phyloP scores from a whole-genome alignment of 306 rosid genomes.

The Cucurbita maxima region DNA sequence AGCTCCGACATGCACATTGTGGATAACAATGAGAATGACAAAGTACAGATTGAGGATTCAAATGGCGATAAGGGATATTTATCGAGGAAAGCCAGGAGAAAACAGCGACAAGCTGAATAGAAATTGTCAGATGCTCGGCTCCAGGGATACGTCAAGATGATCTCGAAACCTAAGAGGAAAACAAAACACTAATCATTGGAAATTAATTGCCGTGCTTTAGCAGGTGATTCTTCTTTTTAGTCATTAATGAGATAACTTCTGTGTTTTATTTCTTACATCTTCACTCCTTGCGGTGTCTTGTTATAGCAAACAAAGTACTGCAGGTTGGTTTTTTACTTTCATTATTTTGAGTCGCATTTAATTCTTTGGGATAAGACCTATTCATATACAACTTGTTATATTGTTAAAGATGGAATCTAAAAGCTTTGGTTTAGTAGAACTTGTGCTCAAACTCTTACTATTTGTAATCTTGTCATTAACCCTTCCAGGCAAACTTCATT shows the following conservation, averaged over 20 bases:
- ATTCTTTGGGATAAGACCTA: background rate
- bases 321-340: background rate
- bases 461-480: too few species aligned
- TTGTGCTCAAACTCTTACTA: too few species aligned
- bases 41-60: constrained; percentile 18
- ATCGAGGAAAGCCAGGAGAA: constrained; percentile 62
- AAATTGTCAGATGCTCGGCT: constrained; percentile 33
- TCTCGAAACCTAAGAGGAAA: constrained; percentile 35
- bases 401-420: background rate
- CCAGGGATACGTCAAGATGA: constrained; percentile 30
- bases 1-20: constrained; percentile 18
- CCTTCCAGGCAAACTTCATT: too few species aligned
- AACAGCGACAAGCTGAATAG: constrained; percentile 12
- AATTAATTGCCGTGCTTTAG: background rate
- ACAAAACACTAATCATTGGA: constrained; percentile 21
- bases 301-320: background rate
- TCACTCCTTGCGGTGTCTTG: background rate
- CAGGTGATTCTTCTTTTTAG: background rate
- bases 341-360: too few species aligned
- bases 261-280: background rate
- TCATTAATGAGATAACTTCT: background rate
- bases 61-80: constrained; percentile 14
- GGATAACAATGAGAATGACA: constrained; percentile 18
- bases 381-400: background rate
- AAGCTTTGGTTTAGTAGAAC: too few species aligned